A percentile compares a stretch with the other conserved stretches of the same genome.
These are phyloP conservation scores for Nitzschia putrida DNA, from an alignment of 108 stramenopile genomes.

Conservation along the genomic window DNA sequence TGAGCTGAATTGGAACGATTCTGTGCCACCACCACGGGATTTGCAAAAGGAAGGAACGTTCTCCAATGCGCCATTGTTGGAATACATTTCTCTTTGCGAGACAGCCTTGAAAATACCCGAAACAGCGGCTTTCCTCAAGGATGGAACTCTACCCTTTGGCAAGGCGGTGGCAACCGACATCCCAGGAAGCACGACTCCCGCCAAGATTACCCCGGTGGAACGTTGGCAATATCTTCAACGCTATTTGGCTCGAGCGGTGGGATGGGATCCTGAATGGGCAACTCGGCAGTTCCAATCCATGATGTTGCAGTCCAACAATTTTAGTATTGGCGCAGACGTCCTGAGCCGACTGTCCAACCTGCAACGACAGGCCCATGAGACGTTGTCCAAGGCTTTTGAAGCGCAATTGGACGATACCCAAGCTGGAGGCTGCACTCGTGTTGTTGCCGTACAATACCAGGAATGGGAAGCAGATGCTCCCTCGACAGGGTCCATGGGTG, in stretches of 20 bases:
- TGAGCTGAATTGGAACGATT: constrained; percentile 8
- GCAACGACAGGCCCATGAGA: constrained; percentile 40
- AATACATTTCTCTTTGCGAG: constrained; percentile 57
- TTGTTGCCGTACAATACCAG: constrained; percentile 66
- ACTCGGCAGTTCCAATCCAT: constrained; percentile 47
- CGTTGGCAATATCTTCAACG: constrained; percentile 57
- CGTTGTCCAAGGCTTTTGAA: constrained; percentile 35
- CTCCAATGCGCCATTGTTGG: constrained; percentile 43
- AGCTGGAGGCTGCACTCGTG: constrained; percentile 67
- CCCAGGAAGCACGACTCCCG: neutral
- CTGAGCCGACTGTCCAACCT: constrained; percentile 37
- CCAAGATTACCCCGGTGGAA: constrained; percentile 31
- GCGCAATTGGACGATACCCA: constrained; percentile 25
- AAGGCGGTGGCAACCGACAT: neutral
- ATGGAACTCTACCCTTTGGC: constrained; percentile 35
- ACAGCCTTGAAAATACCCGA: constrained; percentile 44
- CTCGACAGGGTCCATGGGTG: constrained; percentile 7
- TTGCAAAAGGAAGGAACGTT: constrained; percentile 22
- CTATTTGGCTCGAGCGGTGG: constrained; percentile 51
- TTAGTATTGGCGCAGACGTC: constrained; percentile 13
- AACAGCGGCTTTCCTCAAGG: constrained; percentile 36
- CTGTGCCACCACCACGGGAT: neutral
- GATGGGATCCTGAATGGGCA: constrained; percentile 59
- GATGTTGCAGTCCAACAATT: constrained; percentile 23
- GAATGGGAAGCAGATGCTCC: constrained; percentile 33